Evolutionary conservation across 805 yeast species (phyloP).

Genomic region (Wickerhamomyces queroliae): DNA sequence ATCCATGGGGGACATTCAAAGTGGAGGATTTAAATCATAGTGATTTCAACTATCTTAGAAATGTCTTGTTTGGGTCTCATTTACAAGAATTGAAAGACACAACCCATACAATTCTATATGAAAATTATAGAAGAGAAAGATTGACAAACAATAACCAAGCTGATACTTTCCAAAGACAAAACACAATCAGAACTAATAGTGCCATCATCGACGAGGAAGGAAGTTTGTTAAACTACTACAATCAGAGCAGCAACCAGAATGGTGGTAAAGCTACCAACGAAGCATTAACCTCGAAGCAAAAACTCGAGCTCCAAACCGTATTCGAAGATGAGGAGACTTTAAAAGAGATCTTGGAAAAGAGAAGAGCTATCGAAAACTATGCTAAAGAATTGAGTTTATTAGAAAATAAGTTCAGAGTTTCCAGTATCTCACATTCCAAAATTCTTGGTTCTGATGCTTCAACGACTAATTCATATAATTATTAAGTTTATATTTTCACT

Average conservation of each 20-base stretch:
- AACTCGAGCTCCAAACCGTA: background rate
- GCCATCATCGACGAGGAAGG: slow-evolving; percentile 1
- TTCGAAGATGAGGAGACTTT: slow-evolving; percentile 7
- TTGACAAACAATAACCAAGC: slow-evolving; percentile 39
- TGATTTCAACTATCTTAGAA: slow-evolving; percentile 67
- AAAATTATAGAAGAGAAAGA: slow-evolving; percentile 69
- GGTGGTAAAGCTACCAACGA: too few species aligned
- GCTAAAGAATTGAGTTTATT: slow-evolving; percentile 12
- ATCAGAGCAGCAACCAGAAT: background rate
- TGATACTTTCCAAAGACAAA: background rate
- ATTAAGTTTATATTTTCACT: background rate
- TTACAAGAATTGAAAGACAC: slow-evolving; percentile 76
- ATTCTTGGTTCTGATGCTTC: background rate
- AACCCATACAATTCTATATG: slow-evolving; percentile 73
- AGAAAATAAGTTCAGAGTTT: slow-evolving; percentile 12
- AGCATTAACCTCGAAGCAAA: too few species aligned
- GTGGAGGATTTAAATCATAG: slow-evolving; percentile 53
- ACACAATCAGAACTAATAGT: background rate
- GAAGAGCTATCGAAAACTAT: slow-evolving; percentile 12
- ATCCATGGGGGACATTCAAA: slow-evolving; percentile 64
- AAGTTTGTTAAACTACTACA: background rate
- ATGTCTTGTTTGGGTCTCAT: slow-evolving; percentile 70
- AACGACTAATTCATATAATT: background rate
- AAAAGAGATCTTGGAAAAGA: slow-evolving; percentile 14
- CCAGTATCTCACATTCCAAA: background rate